These are phyloP conservation scores for Strobilomyces dryophilus DNA, from an alignment of 768 basidiomycete species.

Conservation along the genomic window DNA sequence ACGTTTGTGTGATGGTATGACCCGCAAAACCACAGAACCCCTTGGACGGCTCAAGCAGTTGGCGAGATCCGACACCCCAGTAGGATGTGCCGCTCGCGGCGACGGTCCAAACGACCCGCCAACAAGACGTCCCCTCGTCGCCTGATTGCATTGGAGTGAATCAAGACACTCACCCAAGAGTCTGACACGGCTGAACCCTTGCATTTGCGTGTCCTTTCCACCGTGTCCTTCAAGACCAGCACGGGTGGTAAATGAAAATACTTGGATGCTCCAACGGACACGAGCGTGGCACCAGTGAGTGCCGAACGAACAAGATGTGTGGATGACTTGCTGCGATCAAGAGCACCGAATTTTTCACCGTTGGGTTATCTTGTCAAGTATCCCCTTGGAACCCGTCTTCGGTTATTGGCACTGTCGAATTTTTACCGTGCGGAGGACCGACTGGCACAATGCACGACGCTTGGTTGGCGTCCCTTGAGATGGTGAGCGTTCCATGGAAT, in stretches of 20 bases:
- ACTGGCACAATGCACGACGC: not conserved
- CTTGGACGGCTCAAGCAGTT: slow-evolving; percentile 5
- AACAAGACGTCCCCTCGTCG: slow-evolving; percentile 16
- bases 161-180: slow-evolving; percentile 29
- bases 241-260: slow-evolving; percentile 9
- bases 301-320: not conserved
- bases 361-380: slow-evolving; percentile 10
- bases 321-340: slow-evolving; percentile 21
- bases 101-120: not conserved
- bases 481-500: slow-evolving; percentile 2
- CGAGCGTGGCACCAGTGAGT: slow-evolving; percentile 21
- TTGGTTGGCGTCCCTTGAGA: slow-evolving; percentile 9
- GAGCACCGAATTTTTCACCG: slow-evolving; percentile 27
- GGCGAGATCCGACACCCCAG: slow-evolving; percentile 1
- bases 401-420: slow-evolving; percentile 3
- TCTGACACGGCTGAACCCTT: slow-evolving; percentile 9
- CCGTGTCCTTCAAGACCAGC: slow-evolving; percentile 1
- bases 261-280: slow-evolving; percentile 12
- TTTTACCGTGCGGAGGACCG: not conserved
- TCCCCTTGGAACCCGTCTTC: slow-evolving; percentile 2
- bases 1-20: slow-evolving; percentile 27
- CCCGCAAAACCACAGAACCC: slow-evolving; percentile 9
- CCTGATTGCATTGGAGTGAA: slow-evolving; percentile 15
- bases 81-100: not conserved
- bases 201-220: not conserved